A percentile compares a stretch with the other conserved stretches of the same genome.
phyloP scores from a whole-genome alignment of 192 early-diverging fungal genomes.

The Rhizoclosmatium sp. region DNA sequence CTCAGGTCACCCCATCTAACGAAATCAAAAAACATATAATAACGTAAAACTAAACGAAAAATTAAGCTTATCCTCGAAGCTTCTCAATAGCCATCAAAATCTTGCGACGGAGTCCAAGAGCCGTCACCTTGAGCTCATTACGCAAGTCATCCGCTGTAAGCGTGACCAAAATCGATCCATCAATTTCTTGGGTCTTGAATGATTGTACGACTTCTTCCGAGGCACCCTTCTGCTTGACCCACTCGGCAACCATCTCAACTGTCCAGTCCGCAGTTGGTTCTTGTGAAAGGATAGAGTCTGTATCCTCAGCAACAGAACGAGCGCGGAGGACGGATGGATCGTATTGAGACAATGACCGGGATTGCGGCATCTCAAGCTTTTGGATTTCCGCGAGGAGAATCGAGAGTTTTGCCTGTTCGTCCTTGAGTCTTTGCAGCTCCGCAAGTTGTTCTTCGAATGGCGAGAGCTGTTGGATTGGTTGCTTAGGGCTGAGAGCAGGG shows the following conservation, averaged over 20 bases:
- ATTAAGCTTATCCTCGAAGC: background rate
- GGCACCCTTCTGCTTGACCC: conserved; percentile 16
- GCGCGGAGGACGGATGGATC: too few species aligned
- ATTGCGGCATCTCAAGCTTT: too few species aligned
- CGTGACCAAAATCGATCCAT: conserved; percentile 2
- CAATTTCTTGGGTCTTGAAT: conserved; percentile 13
- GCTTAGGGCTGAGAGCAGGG: too few species aligned
- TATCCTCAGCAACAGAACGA: background rate
- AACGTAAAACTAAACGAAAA: too few species aligned
- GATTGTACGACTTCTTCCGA: too few species aligned
- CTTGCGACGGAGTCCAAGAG: background rate
- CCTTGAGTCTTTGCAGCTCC: background rate
- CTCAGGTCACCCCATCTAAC: too few species aligned
- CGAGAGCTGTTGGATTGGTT: background rate
- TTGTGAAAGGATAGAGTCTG: background rate
- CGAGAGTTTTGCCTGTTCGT: background rate
- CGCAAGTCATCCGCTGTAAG: conserved; percentile 7
- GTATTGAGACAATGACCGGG: too few species aligned
- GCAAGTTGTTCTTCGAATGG: background rate
- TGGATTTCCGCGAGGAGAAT: conserved; percentile 10
- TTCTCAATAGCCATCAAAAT: conserved; percentile 6
- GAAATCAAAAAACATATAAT: too few species aligned
- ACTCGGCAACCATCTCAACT: conserved; percentile 17
- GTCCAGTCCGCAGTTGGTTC: conserved; percentile 9
- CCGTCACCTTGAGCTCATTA: conserved; percentile 1